These are phyloP conservation scores for Pseudocercospora crystallina DNA, from an alignment of 2,329 filamentous ascomycete genomes.

Conservation along the genomic window DNA sequence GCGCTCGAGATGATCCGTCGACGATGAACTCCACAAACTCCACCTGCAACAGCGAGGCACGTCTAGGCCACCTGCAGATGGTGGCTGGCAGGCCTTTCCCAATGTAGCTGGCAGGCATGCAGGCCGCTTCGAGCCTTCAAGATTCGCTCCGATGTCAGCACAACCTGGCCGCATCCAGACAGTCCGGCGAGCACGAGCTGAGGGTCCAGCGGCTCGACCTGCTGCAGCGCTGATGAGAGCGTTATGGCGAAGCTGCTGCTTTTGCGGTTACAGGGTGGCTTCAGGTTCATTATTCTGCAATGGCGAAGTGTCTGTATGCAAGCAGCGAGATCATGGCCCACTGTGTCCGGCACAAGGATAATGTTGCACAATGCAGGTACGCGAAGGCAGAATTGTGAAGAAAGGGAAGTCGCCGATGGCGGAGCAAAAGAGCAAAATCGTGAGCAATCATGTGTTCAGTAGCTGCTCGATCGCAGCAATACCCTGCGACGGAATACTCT, in stretches of 20 bases:
- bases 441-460: slow-evolving; percentile 4
- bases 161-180: neutral
- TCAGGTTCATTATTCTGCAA: no score
- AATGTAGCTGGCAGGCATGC: neutral
- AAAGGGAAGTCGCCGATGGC: neutral
- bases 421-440: neutral
- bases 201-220: neutral
- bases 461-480: slow-evolving; percentile 9
- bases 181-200: neutral
- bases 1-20: neutral
- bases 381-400: slow-evolving; percentile 5
- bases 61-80: neutral
- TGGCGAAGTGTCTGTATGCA: no score
- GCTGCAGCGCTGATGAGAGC: no score
- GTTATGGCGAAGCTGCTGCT: no score
- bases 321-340: slow-evolving; percentile 5
- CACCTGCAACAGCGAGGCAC: neutral
- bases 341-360: slow-evolving; percentile 14
- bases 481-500: slow-evolving; percentile 19
- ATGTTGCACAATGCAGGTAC: slow-evolving; percentile 14
- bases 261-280: no score
- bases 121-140: slow-evolving; percentile 1
- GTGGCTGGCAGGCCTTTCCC: slow-evolving; percentile 6
- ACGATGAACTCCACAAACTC: slow-evolving; percentile 1
- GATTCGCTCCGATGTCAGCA: slow-evolving; percentile 11